Evolutionary conservation across 768 basidiomycete species (phyloP), one percentile per base, ranked within the genome.

Genomic region (Amanita polypyramis): DNA sequence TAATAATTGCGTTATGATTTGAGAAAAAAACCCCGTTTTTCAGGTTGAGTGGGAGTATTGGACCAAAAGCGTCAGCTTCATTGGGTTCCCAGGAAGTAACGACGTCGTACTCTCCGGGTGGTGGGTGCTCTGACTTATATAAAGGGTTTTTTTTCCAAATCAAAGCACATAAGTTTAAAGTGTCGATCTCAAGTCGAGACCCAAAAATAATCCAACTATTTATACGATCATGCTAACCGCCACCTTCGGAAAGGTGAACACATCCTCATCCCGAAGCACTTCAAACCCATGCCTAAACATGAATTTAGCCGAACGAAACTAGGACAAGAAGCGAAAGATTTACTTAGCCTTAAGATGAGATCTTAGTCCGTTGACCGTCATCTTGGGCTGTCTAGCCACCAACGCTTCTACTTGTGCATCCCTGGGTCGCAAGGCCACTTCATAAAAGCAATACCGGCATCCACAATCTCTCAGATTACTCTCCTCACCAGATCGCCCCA

Each of bases 261-360:
- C 34, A 35, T 43, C 44, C 14, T 41, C 44, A 35, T 43, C 44
- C 43, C 44, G 39, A 29, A 49, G 35, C 11, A 10, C 5, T 10
- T 3, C 14, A 30, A 48, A 23, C 12, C 27, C 23, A 15, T 48
- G 47, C 21, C 47, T 48, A 33, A n/a, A 27, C 20, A 30, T 14
- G n/a, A 5, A 39, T 30, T 3, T 20, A 17, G 10, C 15, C 25
- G 12, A 17, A 20, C 25, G 6, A 34, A 12, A 32, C 3, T 20
- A 39, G 20, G 15, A 3, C n/a, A 9, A 10, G 5, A 39, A 2
- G 8, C 2, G 19, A 38, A 32, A 27, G 4, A 19, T 36, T 33
- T 29, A 48, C 47, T 48, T 48, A 7, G 37, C 10, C 25, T 48
- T 38, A 21, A 48, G 4, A 30, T 50, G 49, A 10, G 49, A 50